phyloP scores from a whole-genome alignment of 1,139 yeast genomes.

The Blastobotrys aristatus region DNA sequence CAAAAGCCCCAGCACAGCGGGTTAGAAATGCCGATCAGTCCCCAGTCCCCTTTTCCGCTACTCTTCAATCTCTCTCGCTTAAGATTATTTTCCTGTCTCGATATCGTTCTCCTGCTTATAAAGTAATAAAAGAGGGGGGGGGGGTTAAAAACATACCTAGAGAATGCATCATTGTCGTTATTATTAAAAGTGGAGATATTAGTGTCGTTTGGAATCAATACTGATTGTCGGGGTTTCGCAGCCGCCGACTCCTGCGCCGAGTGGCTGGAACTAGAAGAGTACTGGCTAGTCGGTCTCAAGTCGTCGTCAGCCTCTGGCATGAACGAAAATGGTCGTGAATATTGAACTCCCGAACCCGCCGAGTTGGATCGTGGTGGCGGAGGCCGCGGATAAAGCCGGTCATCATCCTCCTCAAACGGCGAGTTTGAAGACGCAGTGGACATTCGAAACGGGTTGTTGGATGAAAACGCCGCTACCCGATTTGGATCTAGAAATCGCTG shows the following conservation, averaged over 20 bases:
- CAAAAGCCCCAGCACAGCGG: no score
- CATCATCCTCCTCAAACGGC: constrained; percentile 12
- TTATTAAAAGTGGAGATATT: background rate
- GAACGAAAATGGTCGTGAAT: constrained; percentile 9
- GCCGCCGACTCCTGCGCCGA: background rate
- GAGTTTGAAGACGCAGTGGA: constrained; percentile 20
- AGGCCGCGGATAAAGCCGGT: background rate
- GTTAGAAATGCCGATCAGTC: no score
- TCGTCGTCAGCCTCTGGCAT: constrained; percentile 7
- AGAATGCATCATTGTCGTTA: constrained; percentile 7
- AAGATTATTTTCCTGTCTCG: no score
- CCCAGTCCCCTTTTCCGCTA: no score
- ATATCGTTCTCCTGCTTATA: no score
- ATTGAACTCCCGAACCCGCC: background rate
- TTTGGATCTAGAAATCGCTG: constrained; percentile 14
- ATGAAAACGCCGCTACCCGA: constrained; percentile 18
- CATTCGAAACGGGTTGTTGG: constrained; percentile 28
- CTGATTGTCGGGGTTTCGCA: constrained; percentile 3
- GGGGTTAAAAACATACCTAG: constrained; percentile 12
- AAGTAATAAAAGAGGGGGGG: no score
- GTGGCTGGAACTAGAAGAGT: constrained; percentile 1
- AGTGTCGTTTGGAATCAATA: background rate
- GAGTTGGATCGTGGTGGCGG: constrained; percentile 10
- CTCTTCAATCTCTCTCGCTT: no score
- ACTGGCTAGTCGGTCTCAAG: constrained; percentile 4